These are phyloP conservation scores for Ustilago sp. DNA, from an alignment of 1,284 basidiomycete genomes.

Conservation along the genomic window DNA sequence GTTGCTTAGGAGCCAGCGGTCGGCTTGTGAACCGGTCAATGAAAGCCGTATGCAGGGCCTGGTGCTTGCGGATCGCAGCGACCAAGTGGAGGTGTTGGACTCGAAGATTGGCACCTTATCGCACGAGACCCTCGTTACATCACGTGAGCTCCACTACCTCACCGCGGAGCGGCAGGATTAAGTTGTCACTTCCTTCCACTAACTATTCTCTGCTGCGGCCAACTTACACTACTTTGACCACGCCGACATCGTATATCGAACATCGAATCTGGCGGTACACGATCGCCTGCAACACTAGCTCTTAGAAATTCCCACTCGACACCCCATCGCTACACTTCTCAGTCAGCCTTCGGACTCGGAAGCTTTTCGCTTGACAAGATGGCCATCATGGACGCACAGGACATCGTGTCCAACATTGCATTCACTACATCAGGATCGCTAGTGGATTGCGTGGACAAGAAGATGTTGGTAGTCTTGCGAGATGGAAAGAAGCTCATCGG, in stretches of 20 bases:
- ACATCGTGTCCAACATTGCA: constrained; percentile 66
- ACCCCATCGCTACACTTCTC: too few relatives aligned
- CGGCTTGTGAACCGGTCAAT: neutral
- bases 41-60: constrained; percentile 4
- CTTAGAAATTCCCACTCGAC: too few relatives aligned
- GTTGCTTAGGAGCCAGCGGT: neutral
- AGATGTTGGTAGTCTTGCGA: constrained; percentile 95
- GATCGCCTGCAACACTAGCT: too few relatives aligned
- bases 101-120: constrained; percentile 8
- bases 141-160: constrained; percentile 23
- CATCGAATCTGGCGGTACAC: too few relatives aligned
- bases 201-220: too few relatives aligned
- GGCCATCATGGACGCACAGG: constrained; percentile 60
- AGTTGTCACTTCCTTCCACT: neutral
- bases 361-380: neutral
- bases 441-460: constrained; percentile 74
- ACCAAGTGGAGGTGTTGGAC: constrained; percentile 39
- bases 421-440: constrained; percentile 69
- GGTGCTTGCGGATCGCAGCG: neutral
- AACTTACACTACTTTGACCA: too few relatives aligned
- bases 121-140: constrained; percentile 17
- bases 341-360: neutral
- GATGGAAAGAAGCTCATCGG: constrained; percentile 97
- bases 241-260: too few relatives aligned
- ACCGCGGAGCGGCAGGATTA: constrained; percentile 4